These are phyloP conservation scores for Daldinia eschscholtzii DNA, from an alignment of 2,329 filamentous ascomycete genomes.

Conservation along the genomic window DNA sequence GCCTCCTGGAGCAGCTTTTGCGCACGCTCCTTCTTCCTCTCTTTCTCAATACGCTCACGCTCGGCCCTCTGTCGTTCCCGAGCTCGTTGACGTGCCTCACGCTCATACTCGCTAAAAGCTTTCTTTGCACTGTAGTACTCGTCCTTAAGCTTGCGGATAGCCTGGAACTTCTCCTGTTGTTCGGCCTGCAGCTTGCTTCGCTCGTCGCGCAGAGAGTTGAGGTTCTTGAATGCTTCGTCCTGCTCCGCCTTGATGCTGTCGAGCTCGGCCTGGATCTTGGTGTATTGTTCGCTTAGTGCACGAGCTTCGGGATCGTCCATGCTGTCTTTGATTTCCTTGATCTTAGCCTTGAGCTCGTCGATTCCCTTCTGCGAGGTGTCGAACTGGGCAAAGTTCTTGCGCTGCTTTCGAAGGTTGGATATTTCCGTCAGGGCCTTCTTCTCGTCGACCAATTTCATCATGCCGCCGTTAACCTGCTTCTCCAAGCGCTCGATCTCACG, in stretches of 20 bases:
- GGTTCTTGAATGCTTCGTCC: slow-evolving; percentile 88
- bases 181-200: slow-evolving; percentile 84
- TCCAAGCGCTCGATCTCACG: slow-evolving; percentile 83
- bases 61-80: slow-evolving; percentile 86
- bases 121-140: slow-evolving; percentile 85
- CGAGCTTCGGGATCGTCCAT: slow-evolving; percentile 93
- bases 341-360: slow-evolving; percentile 86
- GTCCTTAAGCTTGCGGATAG: slow-evolving; percentile 89
- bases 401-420: slow-evolving; percentile 84
- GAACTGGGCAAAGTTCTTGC: slow-evolving; percentile 90
- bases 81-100: slow-evolving; percentile 80
- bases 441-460: slow-evolving; percentile 97
- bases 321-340: slow-evolving; percentile 87
- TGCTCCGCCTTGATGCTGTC: slow-evolving; percentile 92
- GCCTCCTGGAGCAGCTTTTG: slow-evolving; percentile 83
- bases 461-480: slow-evolving; percentile 86
- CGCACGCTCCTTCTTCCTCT: slow-evolving; percentile 81
- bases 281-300: slow-evolving; percentile 88
- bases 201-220: slow-evolving; percentile 87
- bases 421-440: slow-evolving; percentile 91
- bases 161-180: slow-evolving; percentile 86
- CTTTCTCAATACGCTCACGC: slow-evolving; percentile 77
- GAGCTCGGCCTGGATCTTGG: slow-evolving; percentile 85
- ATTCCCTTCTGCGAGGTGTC: slow-evolving; percentile 90
- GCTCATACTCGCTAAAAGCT: slow-evolving; percentile 86